Evolutionary conservation across 2,329 filamentous ascomycete genomes (phyloP), one percentile per base, ranked within the genome.

Genomic region (Camptophora hylomeconis): DNA sequence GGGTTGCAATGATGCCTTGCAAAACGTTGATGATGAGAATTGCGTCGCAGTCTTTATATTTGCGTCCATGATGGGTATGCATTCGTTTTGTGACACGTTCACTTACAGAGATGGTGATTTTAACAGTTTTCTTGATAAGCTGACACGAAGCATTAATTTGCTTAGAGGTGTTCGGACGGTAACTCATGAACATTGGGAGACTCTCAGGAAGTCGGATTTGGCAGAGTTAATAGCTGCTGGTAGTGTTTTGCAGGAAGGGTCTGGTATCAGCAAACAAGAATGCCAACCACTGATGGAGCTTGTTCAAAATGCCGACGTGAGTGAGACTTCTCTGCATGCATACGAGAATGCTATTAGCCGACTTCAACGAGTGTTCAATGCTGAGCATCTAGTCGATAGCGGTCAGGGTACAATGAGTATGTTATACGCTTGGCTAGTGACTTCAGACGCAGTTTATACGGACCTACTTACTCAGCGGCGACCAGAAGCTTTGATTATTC

Each of bases 31-130:
- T 16, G 16, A 17, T 10, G 32, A 35, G 5, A 42, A 38, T 24
- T 41, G 35, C 16, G 23, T 33, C 4, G 33, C 28, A n/a, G 34
- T 38, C 18, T 36, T 44, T 21, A 20, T 42, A 3, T 40, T 41
- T 27, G 39, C 41, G 13, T 30, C 36, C 11, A 26, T 41, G 24
- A 13, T 44, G 8, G 39, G 30, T 5, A 10, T 37, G 7, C 40
- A 42, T 20, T 17, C 37, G 20, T 52, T 70, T 3, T 63, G 57
- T 39, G 63, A 70, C 30, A 57, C 57, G 2, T 48, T 67, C 2
- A 37, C 48, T 32, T 50, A 56, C 29, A 51, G 60, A 21, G 50
- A 49, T 10, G 28, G 38, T 10, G 41, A 52, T 22, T 60, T 66
- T 20, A 48, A 55, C 18, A 35, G 39, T 7, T 51, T 51, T 20